Evolutionary conservation across 176 grass and related monocot genomes (phyloP).

Genomic region (Elymus sibiricus): DNA sequence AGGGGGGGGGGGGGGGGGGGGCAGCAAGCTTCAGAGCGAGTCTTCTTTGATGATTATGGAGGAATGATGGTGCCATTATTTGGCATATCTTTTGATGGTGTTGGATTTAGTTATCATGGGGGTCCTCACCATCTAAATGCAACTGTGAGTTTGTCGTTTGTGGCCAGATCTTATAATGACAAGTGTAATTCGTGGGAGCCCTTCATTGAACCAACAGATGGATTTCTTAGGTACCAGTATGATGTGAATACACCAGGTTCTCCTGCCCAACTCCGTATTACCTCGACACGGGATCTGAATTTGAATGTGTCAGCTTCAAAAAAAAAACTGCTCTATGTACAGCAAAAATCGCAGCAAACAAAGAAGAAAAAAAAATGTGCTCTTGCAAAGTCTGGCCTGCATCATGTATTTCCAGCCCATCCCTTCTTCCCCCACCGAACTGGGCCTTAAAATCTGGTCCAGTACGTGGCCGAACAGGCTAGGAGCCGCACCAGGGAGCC

Average conservation of each 20-base stretch:
- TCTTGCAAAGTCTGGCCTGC: too few relatives aligned
- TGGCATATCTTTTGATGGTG: slow-evolving; percentile 61
- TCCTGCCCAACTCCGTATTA: slow-evolving; percentile 67
- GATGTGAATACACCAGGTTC: slow-evolving; percentile 83
- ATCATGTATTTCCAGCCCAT: too few relatives aligned
- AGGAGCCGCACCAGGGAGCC: too few relatives aligned
- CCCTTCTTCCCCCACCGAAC: too few relatives aligned
- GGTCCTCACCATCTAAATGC: slow-evolving; percentile 77
- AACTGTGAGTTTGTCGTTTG: slow-evolving; percentile 73
- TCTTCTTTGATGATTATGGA: too few relatives aligned
- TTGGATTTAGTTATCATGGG: slow-evolving; percentile 80
- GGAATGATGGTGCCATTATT: slow-evolving; percentile 99
- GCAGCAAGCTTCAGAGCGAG: too few relatives aligned
- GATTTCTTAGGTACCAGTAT: slow-evolving; percentile 94
- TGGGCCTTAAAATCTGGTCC: too few relatives aligned
- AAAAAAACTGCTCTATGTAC: too few relatives aligned
- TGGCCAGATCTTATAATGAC: slow-evolving; percentile 90
- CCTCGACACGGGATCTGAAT: slow-evolving; percentile 87
- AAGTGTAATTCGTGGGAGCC: slow-evolving; percentile 92
- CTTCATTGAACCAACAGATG: slow-evolving; percentile 91
- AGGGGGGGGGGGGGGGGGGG: too few relatives aligned
- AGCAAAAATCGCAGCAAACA: too few relatives aligned
- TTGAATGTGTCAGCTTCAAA: slow-evolving; percentile 89
- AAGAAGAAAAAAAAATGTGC: too few relatives aligned
- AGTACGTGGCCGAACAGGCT: too few relatives aligned